These are phyloP conservation scores for Phytophthora crassamura DNA, from an alignment of 352 stramenopile genomes.

Conservation along the genomic window DNA sequence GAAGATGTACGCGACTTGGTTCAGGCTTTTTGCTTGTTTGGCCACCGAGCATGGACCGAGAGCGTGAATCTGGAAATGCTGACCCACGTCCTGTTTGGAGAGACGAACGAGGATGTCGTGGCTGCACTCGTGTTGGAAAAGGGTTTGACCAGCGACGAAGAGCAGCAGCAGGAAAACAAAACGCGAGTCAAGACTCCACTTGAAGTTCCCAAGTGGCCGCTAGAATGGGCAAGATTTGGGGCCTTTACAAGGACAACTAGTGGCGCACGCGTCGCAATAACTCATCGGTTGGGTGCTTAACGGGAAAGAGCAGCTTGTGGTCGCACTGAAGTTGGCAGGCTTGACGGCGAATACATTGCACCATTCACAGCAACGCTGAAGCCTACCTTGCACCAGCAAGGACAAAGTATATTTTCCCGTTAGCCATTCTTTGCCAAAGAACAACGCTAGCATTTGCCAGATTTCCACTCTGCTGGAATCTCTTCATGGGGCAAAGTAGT, in stretches of 20 bases:
- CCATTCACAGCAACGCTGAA: too few relatives aligned
- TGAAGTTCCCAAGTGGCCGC: slow-evolving; percentile 12
- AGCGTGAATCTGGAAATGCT: not conserved
- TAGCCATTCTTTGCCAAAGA: too few relatives aligned
- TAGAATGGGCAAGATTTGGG: slow-evolving; percentile 35
- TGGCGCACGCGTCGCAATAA: not conserved
- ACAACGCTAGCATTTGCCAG: too few relatives aligned
- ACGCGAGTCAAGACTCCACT: slow-evolving; percentile 7
- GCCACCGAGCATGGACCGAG: slow-evolving; percentile 17
- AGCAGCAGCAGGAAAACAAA: slow-evolving; percentile 4
- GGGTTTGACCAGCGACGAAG: not conserved
- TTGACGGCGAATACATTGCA: too few relatives aligned
- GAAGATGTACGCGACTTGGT: slow-evolving; percentile 20
- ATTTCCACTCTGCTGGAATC: too few relatives aligned
- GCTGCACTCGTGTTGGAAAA: not conserved
- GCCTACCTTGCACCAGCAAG: too few relatives aligned
- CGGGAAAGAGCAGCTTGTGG: too few relatives aligned
- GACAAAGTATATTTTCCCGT: too few relatives aligned
- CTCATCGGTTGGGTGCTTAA: too few relatives aligned
- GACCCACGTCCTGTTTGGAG: slow-evolving; percentile 25
- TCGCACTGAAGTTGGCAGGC: too few relatives aligned
- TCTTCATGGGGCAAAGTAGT: too few relatives aligned
- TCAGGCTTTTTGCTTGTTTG: slow-evolving; percentile 24
- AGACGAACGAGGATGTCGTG: slow-evolving; percentile 17
- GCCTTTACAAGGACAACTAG: slow-evolving; percentile 26